Evolutionary conservation across 129 eudicot genomes (phyloP).

Genomic region (Centrapalus pauciflorus): DNA sequence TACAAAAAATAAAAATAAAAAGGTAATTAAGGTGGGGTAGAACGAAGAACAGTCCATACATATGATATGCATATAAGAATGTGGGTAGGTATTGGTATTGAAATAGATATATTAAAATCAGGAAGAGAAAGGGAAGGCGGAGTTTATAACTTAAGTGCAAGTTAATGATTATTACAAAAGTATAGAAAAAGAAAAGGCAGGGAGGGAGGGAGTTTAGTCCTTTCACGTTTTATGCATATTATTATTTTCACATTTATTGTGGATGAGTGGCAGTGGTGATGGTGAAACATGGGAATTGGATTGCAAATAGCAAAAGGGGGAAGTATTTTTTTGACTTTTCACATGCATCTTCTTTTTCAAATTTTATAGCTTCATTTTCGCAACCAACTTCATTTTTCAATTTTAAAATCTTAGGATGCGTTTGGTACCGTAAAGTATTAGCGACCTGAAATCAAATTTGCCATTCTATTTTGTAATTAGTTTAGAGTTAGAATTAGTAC

Average conservation of each 20-base stretch:
- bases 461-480: too few relatives aligned
- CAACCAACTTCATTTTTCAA: background rate
- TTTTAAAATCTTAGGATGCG: too few relatives aligned
- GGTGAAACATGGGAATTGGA: constrained; percentile 16
- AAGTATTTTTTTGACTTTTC: background rate
- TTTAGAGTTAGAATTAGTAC: too few relatives aligned
- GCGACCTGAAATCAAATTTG: too few relatives aligned
- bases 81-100: too few relatives aligned
- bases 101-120: too few relatives aligned
- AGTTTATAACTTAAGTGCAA: background rate
- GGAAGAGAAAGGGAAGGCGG: too few relatives aligned
- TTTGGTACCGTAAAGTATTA: too few relatives aligned
- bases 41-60: too few relatives aligned
- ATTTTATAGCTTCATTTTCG: background rate
- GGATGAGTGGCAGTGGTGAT: constrained; percentile 23
- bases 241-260: constrained; percentile 2
- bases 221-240: background rate
- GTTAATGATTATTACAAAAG: constrained; percentile 15
- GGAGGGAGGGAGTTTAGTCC: constrained; percentile 1
- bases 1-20: too few relatives aligned
- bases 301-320: constrained; percentile 6
- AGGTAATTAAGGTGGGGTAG: too few relatives aligned
- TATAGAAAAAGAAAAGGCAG: constrained; percentile 10
- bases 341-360: constrained; percentile 10
- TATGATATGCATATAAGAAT: too few relatives aligned